These are phyloP conservation scores for Backusella sp. DNA, from an alignment of 192 early-diverging fungal species.

Conservation along the genomic window DNA sequence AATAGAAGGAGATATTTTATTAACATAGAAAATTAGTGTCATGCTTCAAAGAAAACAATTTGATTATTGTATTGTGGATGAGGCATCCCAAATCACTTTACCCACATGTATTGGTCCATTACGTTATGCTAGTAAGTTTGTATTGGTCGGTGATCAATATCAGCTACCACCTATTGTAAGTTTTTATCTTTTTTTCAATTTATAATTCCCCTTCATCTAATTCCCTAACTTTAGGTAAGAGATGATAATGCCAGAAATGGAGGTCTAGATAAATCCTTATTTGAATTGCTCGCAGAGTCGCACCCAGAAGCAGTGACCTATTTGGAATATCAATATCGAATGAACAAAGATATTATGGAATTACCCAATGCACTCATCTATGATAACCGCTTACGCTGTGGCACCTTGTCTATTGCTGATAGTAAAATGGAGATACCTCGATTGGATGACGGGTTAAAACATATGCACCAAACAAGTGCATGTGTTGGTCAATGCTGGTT, in stretches of 20 bases:
- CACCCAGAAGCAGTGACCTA: constrained; percentile 76
- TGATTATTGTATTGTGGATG: constrained; percentile 97
- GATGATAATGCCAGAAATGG: constrained; percentile 52
- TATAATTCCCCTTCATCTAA: background rate
- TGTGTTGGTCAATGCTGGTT: constrained; percentile 59
- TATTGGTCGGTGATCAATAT: constrained; percentile 94
- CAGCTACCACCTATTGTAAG: constrained; percentile 90
- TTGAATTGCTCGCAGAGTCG: constrained; percentile 75
- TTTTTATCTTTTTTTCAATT: background rate
- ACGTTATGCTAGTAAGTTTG: constrained; percentile 76
- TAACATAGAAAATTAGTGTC: constrained; percentile 37
- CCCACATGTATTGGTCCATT: constrained; percentile 90
- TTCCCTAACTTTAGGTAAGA: constrained; percentile 44
- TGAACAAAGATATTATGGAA: constrained; percentile 89
- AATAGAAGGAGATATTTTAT: background rate
- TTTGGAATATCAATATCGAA: constrained; percentile 87
- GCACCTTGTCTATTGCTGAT: constrained; percentile 61
- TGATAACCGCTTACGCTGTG: constrained; percentile 73
- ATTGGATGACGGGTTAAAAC: constrained; percentile 16
- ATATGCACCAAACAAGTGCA: background rate
- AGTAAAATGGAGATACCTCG: constrained; percentile 46
- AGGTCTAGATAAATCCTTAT: constrained; percentile 69
- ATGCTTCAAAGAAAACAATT: constrained; percentile 76
- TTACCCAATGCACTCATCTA: constrained; percentile 85
- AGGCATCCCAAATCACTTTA: constrained; percentile 91